Percentiles rank a stretch among this genome's conserved stretches.
These are phyloP conservation scores for Dryas octopetala DNA, from an alignment of 306 rosid genomes.

Conservation along the genomic window DNA sequence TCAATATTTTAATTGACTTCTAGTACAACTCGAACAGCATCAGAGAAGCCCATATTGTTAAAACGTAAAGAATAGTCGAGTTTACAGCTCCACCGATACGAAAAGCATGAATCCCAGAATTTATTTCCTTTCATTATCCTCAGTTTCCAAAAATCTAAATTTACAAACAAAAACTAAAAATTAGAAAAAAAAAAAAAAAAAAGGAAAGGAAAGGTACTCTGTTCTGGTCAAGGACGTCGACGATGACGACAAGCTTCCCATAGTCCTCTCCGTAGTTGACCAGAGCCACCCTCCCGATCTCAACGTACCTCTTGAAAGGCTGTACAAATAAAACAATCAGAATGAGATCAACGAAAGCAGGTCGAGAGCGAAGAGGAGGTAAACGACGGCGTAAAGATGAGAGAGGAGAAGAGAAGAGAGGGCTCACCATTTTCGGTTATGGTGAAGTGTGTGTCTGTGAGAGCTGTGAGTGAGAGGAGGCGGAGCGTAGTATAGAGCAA, in stretches of 20 bases:
- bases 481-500: not conserved
- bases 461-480: slow-evolving; percentile 1
- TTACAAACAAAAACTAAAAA: not conserved
- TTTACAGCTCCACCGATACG: not conserved
- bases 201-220: slow-evolving; percentile 34
- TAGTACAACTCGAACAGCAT: too few relatives aligned
- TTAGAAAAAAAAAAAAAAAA: not conserved
- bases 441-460: slow-evolving; percentile 13
- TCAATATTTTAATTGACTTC: not conserved
- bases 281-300: slow-evolving; percentile 93
- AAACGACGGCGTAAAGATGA: not conserved
- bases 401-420: not conserved
- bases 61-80: not conserved
- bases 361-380: not conserved
- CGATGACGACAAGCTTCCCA: slow-evolving; percentile 90
- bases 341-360: not conserved
- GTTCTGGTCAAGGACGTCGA: slow-evolving; percentile 89
- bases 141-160: not conserved
- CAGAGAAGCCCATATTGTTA: too few relatives aligned
- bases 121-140: too few relatives aligned
- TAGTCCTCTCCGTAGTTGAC: slow-evolving; percentile 88
- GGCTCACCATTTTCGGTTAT: slow-evolving; percentile 46
- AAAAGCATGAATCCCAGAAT: not conserved
- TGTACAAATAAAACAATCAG: not conserved
- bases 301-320: slow-evolving; percentile 95